Percentiles rank a stretch among this genome's conserved stretches.
phyloP scores from a whole-genome alignment of 306 rosid genomes.

The Casuarina glauca region DNA sequence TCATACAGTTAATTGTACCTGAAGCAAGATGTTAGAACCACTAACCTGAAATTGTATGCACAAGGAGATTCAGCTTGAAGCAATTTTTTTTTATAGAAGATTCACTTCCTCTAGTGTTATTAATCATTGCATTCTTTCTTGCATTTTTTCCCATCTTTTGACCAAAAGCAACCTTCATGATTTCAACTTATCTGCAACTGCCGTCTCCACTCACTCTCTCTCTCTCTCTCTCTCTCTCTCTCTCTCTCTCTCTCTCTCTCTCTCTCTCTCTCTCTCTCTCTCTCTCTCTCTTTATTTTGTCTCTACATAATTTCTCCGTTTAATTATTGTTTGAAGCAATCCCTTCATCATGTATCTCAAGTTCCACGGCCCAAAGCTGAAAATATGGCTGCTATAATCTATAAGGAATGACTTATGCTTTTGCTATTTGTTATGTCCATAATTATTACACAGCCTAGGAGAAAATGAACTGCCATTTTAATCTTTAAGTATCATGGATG shows the following conservation, averaged over 20 bases:
- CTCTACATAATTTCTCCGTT: neutral
- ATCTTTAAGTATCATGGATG: constrained; percentile 16
- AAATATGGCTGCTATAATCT: neutral
- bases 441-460: constrained; percentile 5
- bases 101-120: neutral
- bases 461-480: constrained; percentile 8
- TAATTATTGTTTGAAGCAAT: neutral
- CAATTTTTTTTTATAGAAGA: neutral
- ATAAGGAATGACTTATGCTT: neutral
- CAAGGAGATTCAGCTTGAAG: neutral
- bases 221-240: too few species aligned
- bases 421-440: neutral
- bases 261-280: too few species aligned
- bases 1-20: neutral
- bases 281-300: neutral
- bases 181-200: neutral
- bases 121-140: neutral
- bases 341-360: neutral
- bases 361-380: neutral
- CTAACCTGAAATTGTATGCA: neutral
- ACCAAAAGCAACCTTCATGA: neutral
- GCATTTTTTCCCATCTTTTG: neutral
- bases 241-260: too few species aligned
- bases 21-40: neutral
- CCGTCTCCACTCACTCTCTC: too few species aligned